A percentile compares a stretch with the other conserved stretches of the same genome.
Conservation (phyloP, 495 filamentous ascomycete species). For the Trichoderma reesei region DNA sequence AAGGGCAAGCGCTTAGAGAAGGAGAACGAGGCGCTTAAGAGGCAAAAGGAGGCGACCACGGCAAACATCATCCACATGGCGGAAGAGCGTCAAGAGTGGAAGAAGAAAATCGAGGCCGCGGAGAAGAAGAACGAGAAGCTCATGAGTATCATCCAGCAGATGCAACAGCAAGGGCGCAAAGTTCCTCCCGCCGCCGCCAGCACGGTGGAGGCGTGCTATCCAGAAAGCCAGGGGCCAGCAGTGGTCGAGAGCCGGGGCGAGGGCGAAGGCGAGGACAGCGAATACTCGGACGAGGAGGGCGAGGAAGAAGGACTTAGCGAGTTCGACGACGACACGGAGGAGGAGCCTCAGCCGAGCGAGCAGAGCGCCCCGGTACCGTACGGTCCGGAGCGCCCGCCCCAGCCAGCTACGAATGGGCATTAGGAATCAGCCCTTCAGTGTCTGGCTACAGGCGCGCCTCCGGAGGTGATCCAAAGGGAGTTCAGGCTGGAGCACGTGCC, state of each 20-base stretch:
- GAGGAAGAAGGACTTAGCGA: conserved; percentile 34
- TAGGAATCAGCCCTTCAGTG: background rate
- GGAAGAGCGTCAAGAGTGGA: conserved; percentile 76
- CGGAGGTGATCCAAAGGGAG: background rate
- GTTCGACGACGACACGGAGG: conserved; percentile 30
- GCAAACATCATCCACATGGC: conserved; percentile 97
- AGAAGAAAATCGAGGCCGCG: conserved; percentile 69
- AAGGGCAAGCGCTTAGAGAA: conserved; percentile 97
- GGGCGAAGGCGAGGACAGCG: conserved; percentile 55
- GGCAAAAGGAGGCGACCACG: conserved; percentile 89
- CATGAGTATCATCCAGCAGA: conserved; percentile 83
- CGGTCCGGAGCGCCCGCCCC: conserved; percentile 26
- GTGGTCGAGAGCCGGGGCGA: conserved; percentile 46
- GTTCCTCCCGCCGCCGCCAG: conserved; percentile 47
- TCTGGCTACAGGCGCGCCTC: background rate
- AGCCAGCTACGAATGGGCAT: conserved; percentile 24
- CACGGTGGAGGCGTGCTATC: conserved; percentile 33
- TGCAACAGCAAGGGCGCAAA: conserved; percentile 84
- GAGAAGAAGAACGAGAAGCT: conserved; percentile 88
- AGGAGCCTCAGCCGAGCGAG: conserved; percentile 23
- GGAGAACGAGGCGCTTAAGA: conserved; percentile 82
- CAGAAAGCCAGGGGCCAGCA: conserved; percentile 35
- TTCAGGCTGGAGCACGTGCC: background rate
- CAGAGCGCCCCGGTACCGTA: conserved; percentile 17
- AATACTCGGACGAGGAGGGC: conserved; percentile 68